Evolutionary conservation across 352 stramenopile species (phyloP).

Genomic region (Pythium guiyangense): DNA sequence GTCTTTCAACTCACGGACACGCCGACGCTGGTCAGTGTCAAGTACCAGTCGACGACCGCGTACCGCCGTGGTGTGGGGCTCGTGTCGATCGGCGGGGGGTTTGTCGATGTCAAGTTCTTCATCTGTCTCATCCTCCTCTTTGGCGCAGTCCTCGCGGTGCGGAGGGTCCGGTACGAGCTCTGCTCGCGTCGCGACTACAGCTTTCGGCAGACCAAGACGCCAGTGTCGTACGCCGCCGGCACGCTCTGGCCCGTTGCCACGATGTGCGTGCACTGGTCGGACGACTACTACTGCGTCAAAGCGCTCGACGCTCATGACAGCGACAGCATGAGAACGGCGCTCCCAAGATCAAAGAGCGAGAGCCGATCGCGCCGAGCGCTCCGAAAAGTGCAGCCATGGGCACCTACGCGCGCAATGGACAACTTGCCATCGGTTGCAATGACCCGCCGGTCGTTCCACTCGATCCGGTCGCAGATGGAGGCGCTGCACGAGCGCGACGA

Average conservation of each 20-base stretch:
- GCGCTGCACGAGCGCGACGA: slow-evolving; percentile 4
- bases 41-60: slow-evolving; percentile 15
- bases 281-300: slow-evolving; percentile 27
- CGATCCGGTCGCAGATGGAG: slow-evolving; percentile 4
- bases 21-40: slow-evolving; percentile 5
- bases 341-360: neutral
- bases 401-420: neutral
- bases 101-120: slow-evolving; percentile 30
- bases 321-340: neutral
- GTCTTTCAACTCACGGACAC: slow-evolving; percentile 10
- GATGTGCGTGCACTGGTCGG: slow-evolving; percentile 29
- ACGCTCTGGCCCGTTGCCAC: slow-evolving; percentile 21
- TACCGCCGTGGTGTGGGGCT: slow-evolving; percentile 14
- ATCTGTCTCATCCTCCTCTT: slow-evolving; percentile 16
- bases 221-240: slow-evolving; percentile 26
- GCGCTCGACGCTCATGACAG: neutral
- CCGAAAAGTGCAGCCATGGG: neutral
- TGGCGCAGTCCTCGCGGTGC: neutral
- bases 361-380: neutral
- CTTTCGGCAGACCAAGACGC: slow-evolving; percentile 10
- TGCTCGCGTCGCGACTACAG: slow-evolving; percentile 9
- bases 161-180: neutral
- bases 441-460: neutral
- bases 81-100: slow-evolving; percentile 17
- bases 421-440: slow-evolving; percentile 6